These are phyloP conservation scores for Carex kokanica DNA, from an alignment of 176 grass and related monocot species.

Conservation along the genomic window DNA sequence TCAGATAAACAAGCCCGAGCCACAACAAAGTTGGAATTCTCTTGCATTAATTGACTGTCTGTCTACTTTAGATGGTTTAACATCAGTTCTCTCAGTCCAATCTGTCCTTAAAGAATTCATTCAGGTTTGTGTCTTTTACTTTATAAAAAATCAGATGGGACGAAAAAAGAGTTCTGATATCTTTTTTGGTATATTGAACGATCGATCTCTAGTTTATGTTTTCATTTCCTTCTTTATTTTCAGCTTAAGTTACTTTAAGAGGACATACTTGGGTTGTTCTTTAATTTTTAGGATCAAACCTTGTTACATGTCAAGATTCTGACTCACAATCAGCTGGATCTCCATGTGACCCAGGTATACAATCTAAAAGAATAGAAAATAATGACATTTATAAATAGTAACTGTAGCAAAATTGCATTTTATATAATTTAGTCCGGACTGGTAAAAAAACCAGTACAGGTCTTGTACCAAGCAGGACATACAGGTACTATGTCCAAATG, in stretches of 20 bases:
- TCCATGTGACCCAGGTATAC: constrained; percentile 62
- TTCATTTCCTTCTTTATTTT: constrained; percentile 17
- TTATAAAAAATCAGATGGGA: not conserved
- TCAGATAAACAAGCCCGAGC: constrained; percentile 65
- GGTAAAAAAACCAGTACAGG: too few relatives aligned
- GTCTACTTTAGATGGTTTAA: constrained; percentile 70
- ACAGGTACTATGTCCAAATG: not conserved
- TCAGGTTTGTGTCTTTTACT: constrained; percentile 43
- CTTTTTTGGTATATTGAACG: constrained; percentile 27
- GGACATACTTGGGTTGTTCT: not conserved
- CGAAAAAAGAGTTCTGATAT: not conserved
- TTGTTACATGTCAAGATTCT: constrained; percentile 79
- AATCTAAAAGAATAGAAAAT: not conserved
- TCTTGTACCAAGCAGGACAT: not conserved
- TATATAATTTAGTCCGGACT: not conserved
- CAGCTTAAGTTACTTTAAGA: not conserved
- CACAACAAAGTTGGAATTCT: constrained; percentile 68
- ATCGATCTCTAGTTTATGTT: constrained; percentile 16
- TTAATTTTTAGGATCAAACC: constrained; percentile 60
- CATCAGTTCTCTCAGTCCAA: constrained; percentile 54
- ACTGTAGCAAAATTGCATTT: not conserved
- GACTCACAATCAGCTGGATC: constrained; percentile 67
- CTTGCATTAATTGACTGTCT: constrained; percentile 63
- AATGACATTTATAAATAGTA: not conserved
- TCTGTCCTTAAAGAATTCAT: constrained; percentile 70